phyloP scores from a whole-genome alignment of 768 basidiomycete species.

The Boletus subcaerulescens region DNA sequence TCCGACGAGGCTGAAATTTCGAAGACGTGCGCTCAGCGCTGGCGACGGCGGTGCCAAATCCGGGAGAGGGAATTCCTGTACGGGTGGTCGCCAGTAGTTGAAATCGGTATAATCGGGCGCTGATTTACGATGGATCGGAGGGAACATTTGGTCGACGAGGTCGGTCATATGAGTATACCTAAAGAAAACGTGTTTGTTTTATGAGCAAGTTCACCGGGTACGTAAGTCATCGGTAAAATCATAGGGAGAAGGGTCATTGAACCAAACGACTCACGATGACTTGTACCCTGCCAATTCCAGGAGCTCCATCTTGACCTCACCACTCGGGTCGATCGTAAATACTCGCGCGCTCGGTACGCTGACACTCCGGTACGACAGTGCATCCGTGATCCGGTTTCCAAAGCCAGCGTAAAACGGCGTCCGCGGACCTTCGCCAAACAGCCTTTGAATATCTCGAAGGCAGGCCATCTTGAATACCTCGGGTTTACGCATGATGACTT shows the following conservation, averaged over 20 bases:
- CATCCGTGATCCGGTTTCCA: conserved; percentile 97
- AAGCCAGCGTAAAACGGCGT: conserved; percentile 96
- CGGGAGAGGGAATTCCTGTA: conserved; percentile 76
- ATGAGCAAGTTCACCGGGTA: neutral
- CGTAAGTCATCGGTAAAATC: too few species aligned
- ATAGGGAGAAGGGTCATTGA: neutral
- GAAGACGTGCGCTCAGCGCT: conserved; percentile 82
- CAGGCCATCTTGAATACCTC: conserved; percentile 99
- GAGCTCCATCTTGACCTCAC: conserved; percentile 96
- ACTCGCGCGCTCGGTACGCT: conserved; percentile 92
- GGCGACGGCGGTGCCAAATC: conserved; percentile 87
- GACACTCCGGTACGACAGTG: conserved; percentile 94
- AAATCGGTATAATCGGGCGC: conserved; percentile 93
- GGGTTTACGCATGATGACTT: conserved; percentile 98
- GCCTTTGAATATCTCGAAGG: conserved; percentile 85
- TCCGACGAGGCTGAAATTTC: conserved; percentile 76
- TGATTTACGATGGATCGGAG: conserved; percentile 88
- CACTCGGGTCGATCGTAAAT: conserved; percentile 93
- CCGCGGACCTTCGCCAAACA: conserved; percentile 71
- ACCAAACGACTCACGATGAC: conserved; percentile 64
- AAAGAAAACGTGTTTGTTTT: neutral
- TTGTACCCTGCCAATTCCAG: conserved; percentile 97
- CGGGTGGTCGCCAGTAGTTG: conserved; percentile 89
- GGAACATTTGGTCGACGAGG: conserved; percentile 99
- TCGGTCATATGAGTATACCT: conserved; percentile 99